Percentiles rank a stretch among this genome's conserved stretches.
These are phyloP conservation scores for Camellia japonica DNA, from an alignment of 148 eudicot species.

Conservation along the genomic window DNA sequence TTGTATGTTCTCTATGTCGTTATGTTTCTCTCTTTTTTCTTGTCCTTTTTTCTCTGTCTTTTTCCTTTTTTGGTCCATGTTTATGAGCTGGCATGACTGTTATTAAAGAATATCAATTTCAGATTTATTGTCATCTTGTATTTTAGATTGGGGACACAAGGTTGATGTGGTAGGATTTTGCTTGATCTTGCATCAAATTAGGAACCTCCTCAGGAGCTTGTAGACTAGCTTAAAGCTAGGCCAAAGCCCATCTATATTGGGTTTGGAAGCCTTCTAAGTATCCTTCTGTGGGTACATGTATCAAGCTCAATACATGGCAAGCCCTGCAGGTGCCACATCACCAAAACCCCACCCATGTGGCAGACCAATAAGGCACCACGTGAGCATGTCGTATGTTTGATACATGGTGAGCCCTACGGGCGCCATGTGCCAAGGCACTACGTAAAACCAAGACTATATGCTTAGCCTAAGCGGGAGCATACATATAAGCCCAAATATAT, in stretches of 20 bases:
- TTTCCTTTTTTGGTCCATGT: not conserved
- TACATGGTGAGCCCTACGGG: too few species aligned
- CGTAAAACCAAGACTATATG: too few species aligned
- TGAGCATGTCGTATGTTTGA: too few species aligned
- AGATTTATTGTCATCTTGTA: slow-evolving; percentile 9
- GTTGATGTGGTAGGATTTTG: slow-evolving; percentile 98
- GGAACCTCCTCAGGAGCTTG: slow-evolving; percentile 80
- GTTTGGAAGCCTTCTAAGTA: slow-evolving; percentile 97
- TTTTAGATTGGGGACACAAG: slow-evolving; percentile 97
- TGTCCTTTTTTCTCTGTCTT: not conserved
- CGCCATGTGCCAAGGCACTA: too few species aligned
- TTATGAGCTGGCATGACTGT: slow-evolving; percentile 15
- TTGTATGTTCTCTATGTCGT: not conserved
- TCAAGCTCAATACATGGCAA: too few species aligned
- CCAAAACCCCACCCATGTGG: too few species aligned
- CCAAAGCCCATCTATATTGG: slow-evolving; percentile 85
- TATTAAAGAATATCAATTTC: not conserved
- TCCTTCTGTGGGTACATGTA: slow-evolving; percentile 1
- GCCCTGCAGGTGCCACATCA: too few species aligned
- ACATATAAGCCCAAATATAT: too few species aligned
- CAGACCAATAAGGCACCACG: too few species aligned
- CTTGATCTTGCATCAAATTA: slow-evolving; percentile 96
- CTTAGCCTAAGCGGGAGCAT: too few species aligned
- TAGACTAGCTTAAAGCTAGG: slow-evolving; percentile 81
- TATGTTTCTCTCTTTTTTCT: too few species aligned